Evolutionary conservation across 805 yeast genomes (phyloP), one percentile per base, ranked within the genome.

Genomic region (Pichia sporocuriosa): DNA sequence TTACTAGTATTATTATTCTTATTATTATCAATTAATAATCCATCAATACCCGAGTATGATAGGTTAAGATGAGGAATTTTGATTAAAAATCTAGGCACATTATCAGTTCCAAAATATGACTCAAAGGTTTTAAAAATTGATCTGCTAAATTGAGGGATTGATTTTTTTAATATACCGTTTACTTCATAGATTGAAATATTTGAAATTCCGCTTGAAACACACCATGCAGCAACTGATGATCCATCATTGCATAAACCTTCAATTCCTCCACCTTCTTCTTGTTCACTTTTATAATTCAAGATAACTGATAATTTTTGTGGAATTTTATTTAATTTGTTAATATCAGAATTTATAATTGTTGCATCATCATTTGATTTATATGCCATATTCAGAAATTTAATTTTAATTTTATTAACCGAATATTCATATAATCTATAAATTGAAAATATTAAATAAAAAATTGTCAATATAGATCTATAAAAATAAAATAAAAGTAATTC

Each of bases 261-360:
- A 32, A 82, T 61, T 2, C 97, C 97, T 25, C 95, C 96, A 45
- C 88, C 90, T 53, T 86, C 95, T 52, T 81, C 90, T 47, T 82
- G 84, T 44, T 79, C 87, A 22, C 81, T 73, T 55, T 79, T 80
- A 57, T 79, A 72, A 51, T 76, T 79, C 43, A 93, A 63, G n/a
- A 90, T 78, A 17, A 84, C 78, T 8, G 94, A 82, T 19, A 93
- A 54, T 37, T 84, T 72, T 49, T 70, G 73, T 3, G 98, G 98
- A 20, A 87, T 72, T 61, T 93, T 93, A 32, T 71, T 57, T 42
- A 90, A 65, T 53, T 77, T 75, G 46, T 67, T 68, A 28, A 87
- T 87, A 63, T 90, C 97, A 47, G 81, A 81, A 50, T 94, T 77
- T 49, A 90, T 87, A 42, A 88, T 67, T 54, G 83, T 88, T 1